Evolutionary conservation across 805 yeast genomes (phyloP).

Genomic region (Lipomyces starkeyi): DNA sequence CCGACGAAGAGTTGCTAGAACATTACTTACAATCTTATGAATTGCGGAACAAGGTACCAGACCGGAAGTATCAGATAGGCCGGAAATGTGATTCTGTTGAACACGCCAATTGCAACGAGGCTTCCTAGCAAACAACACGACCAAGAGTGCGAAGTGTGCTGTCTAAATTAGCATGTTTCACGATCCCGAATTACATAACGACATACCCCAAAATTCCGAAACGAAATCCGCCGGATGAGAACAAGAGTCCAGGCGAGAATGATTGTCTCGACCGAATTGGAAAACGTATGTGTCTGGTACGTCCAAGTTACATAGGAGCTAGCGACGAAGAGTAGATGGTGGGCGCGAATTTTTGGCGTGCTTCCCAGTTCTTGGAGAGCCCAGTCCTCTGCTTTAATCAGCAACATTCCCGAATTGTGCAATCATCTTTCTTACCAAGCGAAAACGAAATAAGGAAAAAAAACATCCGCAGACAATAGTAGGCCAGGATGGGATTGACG

Average conservation of each 20-base stretch:
- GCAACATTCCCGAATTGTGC: neutral
- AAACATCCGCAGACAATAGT: constrained; percentile 33
- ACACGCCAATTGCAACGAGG: constrained; percentile 67
- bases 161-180: constrained; percentile 21
- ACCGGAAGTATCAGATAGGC: constrained; percentile 75
- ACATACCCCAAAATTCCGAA: constrained; percentile 27
- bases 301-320: constrained; percentile 75
- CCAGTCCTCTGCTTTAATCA: constrained; percentile 31
- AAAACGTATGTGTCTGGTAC: constrained; percentile 84
- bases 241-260: constrained; percentile 58
- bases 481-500: constrained; percentile 31
- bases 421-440: constrained; percentile 18
- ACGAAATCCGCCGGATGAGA: constrained; percentile 49
- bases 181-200: neutral
- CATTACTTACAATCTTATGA: constrained; percentile 24
- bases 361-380: constrained; percentile 36
- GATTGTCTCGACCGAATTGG: constrained; percentile 77
- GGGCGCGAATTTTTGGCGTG: constrained; percentile 32
- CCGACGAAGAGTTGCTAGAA: neutral
- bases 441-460: constrained; percentile 32
- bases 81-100: constrained; percentile 84
- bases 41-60: constrained; percentile 24
- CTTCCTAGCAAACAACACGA: constrained; percentile 50
- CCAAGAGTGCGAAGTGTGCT: constrained; percentile 32
- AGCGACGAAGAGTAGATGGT: constrained; percentile 50